Evolutionary conservation across 1,284 basidiomycete species (phyloP), one percentile per base, ranked within the genome.

Genomic region (Moesziomyces sp.): DNA sequence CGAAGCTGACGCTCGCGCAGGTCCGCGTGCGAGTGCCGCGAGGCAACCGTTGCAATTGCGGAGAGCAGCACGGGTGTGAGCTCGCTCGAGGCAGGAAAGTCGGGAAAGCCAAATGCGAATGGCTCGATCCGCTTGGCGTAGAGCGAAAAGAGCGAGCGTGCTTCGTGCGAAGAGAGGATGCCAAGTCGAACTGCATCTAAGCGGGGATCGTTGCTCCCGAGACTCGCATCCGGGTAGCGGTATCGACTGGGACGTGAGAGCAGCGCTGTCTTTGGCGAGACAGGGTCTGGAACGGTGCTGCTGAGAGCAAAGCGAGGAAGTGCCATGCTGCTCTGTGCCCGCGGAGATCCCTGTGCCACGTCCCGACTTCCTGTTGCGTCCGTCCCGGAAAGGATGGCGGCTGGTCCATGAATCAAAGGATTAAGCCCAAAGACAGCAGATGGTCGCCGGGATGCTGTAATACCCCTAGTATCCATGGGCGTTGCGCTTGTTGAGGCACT

Each of bases 181-280:
- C 68, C 63, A 0, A 71, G 47, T 9, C 68, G 61, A 14, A 71
- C 58, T 8, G 62, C 68, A 10, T 71, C 62, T 1, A 65, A 58
- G 6, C 68, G 61, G 0, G 68, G 68, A 34, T 71, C 68, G 34
- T 56, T 57, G 48, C 53, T 59, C 3, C 68, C 68, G 0, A 71
- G 38, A 10, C 19, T 26, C 3, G 43, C 18, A 21, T 61, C 58
- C 3, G 68, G 68, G 26, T 54, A 46, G n/a, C 62, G 61, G n/a
- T 65, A 71, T 21, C 35, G 61, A 54, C 68, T 71, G 0, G 57
- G 5, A 6, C 68, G 54, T 9, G 44, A 9, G 1, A 48, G 5
- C 2, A 68, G 52, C n/a, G 65, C 3, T 3, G 43, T 11, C 7
- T 24, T 23, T 1, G 34, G 8, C 7, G 16, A 2, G 19, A n/a